These are phyloP conservation scores for Tulasnella sp. DNA, from an alignment of 768 basidiomycete species.

Conservation along the genomic window DNA sequence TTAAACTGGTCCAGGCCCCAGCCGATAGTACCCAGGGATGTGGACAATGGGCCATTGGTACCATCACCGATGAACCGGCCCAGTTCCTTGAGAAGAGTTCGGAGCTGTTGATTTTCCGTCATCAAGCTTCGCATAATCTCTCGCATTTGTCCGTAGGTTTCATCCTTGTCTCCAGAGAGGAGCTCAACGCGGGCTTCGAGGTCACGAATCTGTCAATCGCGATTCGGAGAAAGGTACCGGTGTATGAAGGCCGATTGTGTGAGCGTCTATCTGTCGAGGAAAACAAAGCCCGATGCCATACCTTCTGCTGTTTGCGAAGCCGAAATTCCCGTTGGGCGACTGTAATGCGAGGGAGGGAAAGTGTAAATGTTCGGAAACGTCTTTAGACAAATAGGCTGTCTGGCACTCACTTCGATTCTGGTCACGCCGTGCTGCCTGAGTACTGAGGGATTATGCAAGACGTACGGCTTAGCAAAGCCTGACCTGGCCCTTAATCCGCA, in stretches of 20 bases:
- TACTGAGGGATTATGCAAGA: constrained; percentile 44
- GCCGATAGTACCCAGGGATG: constrained; percentile 56
- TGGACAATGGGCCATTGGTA: constrained; percentile 58
- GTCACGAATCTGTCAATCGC: constrained; percentile 70
- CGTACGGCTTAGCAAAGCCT: constrained; percentile 28
- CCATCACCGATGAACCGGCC: constrained; percentile 85
- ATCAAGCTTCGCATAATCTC: constrained; percentile 80
- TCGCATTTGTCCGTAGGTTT: constrained; percentile 76
- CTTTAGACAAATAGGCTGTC: neutral
- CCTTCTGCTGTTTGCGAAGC: constrained; percentile 76
- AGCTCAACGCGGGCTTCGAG: constrained; percentile 94
- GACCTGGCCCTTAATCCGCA: neutral
- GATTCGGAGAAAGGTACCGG: constrained; percentile 17
- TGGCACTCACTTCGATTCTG: constrained; percentile 59
- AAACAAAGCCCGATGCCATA: neutral
- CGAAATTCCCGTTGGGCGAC: constrained; percentile 91
- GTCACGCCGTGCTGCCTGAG: constrained; percentile 81
- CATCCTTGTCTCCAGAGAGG: constrained; percentile 86
- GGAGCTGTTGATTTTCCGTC: constrained; percentile 81
- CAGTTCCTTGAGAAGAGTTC: constrained; percentile 70
- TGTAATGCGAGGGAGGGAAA: constrained; percentile 19
- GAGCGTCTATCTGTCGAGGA: constrained; percentile 1
- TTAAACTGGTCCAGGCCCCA: constrained; percentile 76
- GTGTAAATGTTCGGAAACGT: neutral
- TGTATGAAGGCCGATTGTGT: neutral